Evolutionary conservation across 495 filamentous ascomycete genomes (phyloP).

Genomic region (Trichoderma gamsii): DNA sequence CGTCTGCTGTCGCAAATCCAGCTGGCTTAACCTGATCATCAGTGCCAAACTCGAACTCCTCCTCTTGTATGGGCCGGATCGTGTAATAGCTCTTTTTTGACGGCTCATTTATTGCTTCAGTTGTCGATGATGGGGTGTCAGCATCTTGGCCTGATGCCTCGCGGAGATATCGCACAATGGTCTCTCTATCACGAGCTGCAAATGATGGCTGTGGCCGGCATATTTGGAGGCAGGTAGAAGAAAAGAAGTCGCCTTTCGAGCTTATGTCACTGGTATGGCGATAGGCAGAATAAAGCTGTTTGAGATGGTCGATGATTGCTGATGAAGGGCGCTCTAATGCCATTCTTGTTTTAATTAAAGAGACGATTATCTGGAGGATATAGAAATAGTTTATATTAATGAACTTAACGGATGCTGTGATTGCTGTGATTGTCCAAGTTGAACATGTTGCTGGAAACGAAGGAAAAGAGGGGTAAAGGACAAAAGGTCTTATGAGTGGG

Average conservation of each 20-base stretch:
- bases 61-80: slow-evolving; percentile 18
- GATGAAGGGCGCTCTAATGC: not conserved
- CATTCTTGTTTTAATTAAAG: not conserved
- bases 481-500: no score
- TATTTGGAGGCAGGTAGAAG: slow-evolving; percentile 18
- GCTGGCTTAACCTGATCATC: slow-evolving; percentile 17
- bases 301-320: slow-evolving; percentile 6
- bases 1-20: slow-evolving; percentile 15
- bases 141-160: slow-evolving; percentile 15
- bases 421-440: no score
- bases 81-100: slow-evolving; percentile 16
- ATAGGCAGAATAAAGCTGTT: slow-evolving; percentile 49
- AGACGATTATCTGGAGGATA: not conserved
- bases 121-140: not conserved
- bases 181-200: slow-evolving; percentile 17
- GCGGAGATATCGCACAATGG: slow-evolving; percentile 21
- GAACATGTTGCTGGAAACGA: no score
- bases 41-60: slow-evolving; percentile 20
- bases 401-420: no score
- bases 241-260: slow-evolving; percentile 21
- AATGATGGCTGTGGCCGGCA: slow-evolving; percentile 22
- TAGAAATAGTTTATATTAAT: no score
- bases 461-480: no score
- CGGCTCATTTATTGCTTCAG: not conserved
- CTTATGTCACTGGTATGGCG: slow-evolving; percentile 48